phyloP scores from a whole-genome alignment of 2,329 filamentous ascomycete species.

The Botryotinia narcissicola region DNA sequence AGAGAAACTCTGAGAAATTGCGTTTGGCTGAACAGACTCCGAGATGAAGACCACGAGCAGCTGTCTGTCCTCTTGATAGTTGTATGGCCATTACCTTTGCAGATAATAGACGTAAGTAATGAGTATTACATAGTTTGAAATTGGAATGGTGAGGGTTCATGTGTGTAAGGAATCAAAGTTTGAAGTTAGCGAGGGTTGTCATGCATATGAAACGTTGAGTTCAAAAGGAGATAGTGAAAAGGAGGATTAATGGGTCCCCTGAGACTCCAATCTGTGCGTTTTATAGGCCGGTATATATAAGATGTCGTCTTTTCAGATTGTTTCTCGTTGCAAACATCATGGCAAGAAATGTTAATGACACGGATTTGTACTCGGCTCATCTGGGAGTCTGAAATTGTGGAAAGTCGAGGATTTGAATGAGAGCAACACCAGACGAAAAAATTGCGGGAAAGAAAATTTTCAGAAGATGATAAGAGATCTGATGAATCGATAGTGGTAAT shows the following conservation, averaged over 20 bases:
- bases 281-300: neutral
- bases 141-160: neutral
- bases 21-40: neutral
- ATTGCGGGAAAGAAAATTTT: accelerated
- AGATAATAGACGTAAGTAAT: neutral
- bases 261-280: neutral
- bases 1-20: neutral
- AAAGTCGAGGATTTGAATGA: neutral
- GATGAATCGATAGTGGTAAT: neutral
- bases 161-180: accelerated
- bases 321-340: neutral
- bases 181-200: neutral
- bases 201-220: neutral
- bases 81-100: no score
- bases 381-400: neutral
- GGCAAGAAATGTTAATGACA: neutral
- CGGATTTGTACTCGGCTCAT: neutral
- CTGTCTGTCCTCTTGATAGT: accelerated
- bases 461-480: neutral
- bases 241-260: no score
- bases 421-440: neutral
- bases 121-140: neutral
- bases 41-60: neutral
- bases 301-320: neutral
- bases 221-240: neutral